Evolutionary conservation across 2,329 filamentous ascomycete species (phyloP).

Genomic region (Setomelanomma holmii): DNA sequence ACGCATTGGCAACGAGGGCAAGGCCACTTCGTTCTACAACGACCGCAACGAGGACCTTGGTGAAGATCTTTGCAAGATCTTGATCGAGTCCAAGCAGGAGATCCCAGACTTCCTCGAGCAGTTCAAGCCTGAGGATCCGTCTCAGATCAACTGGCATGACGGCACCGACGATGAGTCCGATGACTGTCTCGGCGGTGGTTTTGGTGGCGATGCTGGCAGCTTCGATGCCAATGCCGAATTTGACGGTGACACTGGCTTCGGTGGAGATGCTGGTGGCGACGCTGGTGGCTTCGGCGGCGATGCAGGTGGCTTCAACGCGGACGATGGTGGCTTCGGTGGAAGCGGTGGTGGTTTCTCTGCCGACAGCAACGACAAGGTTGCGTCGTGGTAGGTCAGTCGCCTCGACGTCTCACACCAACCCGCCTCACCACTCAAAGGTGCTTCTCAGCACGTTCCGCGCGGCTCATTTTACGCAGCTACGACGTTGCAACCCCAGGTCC

Average conservation of each 20-base stretch:
- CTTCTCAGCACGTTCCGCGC: not conserved
- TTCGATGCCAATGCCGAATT: conserved; percentile 18
- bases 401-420: not conserved
- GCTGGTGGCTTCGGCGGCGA: conserved; percentile 8
- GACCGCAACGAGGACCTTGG: conserved; percentile 77
- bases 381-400: conserved; percentile 31
- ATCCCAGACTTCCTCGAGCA: conserved; percentile 82
- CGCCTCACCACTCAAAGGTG: not conserved
- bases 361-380: conserved; percentile 28
- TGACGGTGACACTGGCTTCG: conserved; percentile 17
- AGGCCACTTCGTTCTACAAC: conserved; percentile 89
- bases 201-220: conserved; percentile 14
- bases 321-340: not conserved
- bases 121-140: conserved; percentile 65
- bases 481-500: not conserved
- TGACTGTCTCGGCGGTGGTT: conserved; percentile 22
- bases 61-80: conserved; percentile 76
- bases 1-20: conserved; percentile 85
- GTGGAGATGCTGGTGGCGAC: conserved; percentile 13
- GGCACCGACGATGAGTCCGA: conserved; percentile 52
- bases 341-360: conserved; percentile 5
- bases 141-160: conserved; percentile 61
- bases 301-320: conserved; percentile 22
- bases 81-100: conserved; percentile 79
- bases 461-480: not conserved